Evolutionary conservation across 805 yeast genomes (phyloP).

Genomic region (Alloascoidea africana): DNA sequence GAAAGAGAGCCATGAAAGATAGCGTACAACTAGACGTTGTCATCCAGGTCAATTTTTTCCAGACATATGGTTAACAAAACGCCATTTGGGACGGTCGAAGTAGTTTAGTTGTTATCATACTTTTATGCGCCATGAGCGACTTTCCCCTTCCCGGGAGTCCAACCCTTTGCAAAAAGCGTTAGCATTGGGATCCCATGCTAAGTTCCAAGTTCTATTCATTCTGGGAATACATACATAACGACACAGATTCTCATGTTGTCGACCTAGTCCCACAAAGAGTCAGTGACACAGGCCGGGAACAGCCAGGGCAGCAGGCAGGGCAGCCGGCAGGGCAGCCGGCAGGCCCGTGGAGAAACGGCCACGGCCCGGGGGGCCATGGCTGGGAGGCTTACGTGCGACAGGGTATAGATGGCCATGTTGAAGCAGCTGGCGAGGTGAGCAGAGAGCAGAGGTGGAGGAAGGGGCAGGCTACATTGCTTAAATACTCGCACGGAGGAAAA

Average conservation of each 20-base stretch:
- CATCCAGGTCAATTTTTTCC: background rate
- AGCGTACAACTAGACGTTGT: constrained; percentile 48
- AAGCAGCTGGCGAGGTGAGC: too few species aligned
- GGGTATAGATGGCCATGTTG: constrained; percentile 20
- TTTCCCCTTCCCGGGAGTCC: constrained; percentile 90
- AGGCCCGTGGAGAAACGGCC: too few species aligned
- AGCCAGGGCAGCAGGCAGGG: background rate
- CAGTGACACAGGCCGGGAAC: too few species aligned
- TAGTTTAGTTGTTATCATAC: constrained; percentile 10
- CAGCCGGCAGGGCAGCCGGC: constrained; percentile 6
- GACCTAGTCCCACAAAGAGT: constrained; percentile 19
- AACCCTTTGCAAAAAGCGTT: constrained; percentile 25
- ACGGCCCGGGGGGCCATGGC: too few species aligned
- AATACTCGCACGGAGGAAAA: too few species aligned
- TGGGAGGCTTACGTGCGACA: constrained; percentile 20
- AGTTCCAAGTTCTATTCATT: too few species aligned
- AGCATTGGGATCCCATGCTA: background rate
- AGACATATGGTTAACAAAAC: too few species aligned
- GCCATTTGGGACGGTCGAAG: background rate
- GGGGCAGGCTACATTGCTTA: too few species aligned
- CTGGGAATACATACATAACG: constrained; percentile 30
- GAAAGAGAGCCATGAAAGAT: constrained; percentile 83
- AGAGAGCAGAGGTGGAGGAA: too few species aligned
- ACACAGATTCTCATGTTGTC: constrained; percentile 72
- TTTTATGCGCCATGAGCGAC: constrained; percentile 85